phyloP scores from a whole-genome alignment of 1,284 basidiomycete species.

The Ganoderma sp. region DNA sequence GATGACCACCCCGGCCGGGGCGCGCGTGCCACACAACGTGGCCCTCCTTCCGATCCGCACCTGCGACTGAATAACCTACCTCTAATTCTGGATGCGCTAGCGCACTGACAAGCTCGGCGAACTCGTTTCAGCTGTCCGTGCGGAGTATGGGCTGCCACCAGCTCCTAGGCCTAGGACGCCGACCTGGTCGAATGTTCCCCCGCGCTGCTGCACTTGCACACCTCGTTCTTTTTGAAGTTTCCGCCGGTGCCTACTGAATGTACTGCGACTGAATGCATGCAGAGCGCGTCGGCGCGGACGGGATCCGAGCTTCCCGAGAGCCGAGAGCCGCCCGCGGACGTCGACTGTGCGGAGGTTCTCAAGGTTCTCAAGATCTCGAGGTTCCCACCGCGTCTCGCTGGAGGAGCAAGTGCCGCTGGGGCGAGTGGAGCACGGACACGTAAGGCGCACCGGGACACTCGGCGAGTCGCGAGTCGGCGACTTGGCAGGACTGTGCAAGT shows the following conservation, averaged over 20 bases:
- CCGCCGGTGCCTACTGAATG: no score
- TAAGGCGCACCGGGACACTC: background rate
- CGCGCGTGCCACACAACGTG: background rate
- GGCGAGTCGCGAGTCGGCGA: background rate
- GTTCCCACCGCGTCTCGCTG: background rate
- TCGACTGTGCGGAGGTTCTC: background rate
- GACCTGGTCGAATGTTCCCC: background rate
- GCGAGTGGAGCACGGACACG: background rate
- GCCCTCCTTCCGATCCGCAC: background rate
- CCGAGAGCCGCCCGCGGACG: background rate
- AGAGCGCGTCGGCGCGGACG: background rate
- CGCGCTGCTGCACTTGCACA: background rate
- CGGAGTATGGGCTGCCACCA: background rate
- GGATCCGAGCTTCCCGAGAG: slow-evolving; percentile 4
- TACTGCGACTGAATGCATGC: background rate
- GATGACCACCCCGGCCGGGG: background rate
- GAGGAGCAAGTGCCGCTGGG: background rate
- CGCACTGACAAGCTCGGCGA: slow-evolving; percentile 1
- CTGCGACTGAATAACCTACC: background rate
- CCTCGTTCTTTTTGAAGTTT: background rate
- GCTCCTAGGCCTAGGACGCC: background rate
- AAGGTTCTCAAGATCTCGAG: background rate
- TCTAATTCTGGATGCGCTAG: background rate
- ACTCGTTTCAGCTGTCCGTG: background rate
- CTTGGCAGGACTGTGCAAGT: background rate